Conservation (phyloP, 2,329 filamentous ascomycete genomes). For the Apiospora hydei region DNA sequence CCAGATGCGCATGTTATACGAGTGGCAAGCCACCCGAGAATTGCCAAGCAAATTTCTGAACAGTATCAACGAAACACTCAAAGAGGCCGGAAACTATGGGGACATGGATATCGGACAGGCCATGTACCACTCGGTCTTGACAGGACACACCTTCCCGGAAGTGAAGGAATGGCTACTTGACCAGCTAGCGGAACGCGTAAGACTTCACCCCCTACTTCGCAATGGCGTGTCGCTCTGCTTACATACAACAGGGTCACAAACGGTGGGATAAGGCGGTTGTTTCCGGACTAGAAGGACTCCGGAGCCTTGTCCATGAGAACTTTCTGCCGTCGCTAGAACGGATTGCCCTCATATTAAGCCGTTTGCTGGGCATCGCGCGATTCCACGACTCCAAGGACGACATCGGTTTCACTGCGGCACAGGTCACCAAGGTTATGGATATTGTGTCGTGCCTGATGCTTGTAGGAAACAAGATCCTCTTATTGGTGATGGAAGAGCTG, state of each 20-base stretch:
- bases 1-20: slow-evolving; percentile 77
- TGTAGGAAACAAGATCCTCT: slow-evolving; percentile 75
- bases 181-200: slow-evolving; percentile 78
- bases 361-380: slow-evolving; percentile 82
- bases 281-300: slow-evolving; percentile 78
- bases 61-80: slow-evolving; percentile 78
- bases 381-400: slow-evolving; percentile 74
- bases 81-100: slow-evolving; percentile 66
- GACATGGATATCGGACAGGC: slow-evolving; percentile 72
- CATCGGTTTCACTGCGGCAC: slow-evolving; percentile 69
- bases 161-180: slow-evolving; percentile 91
- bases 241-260: slow-evolving; percentile 75
- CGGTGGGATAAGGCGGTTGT: slow-evolving; percentile 91
- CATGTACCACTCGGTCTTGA: slow-evolving; percentile 83
- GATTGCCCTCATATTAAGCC: slow-evolving; percentile 79
- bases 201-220: slow-evolving; percentile 34
- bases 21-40: slow-evolving; percentile 85
- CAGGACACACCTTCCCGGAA: slow-evolving; percentile 77
- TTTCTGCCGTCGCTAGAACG: slow-evolving; percentile 88
- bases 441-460: slow-evolving; percentile 78
- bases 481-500: slow-evolving; percentile 77
- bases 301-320: slow-evolving; percentile 83
- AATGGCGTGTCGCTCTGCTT: slow-evolving; percentile 29
- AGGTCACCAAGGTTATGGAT: slow-evolving; percentile 72
- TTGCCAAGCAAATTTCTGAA: slow-evolving; percentile 80